Conservation (phyloP, 1,139 yeast species). For the Suhomyces wounanorum region DNA sequence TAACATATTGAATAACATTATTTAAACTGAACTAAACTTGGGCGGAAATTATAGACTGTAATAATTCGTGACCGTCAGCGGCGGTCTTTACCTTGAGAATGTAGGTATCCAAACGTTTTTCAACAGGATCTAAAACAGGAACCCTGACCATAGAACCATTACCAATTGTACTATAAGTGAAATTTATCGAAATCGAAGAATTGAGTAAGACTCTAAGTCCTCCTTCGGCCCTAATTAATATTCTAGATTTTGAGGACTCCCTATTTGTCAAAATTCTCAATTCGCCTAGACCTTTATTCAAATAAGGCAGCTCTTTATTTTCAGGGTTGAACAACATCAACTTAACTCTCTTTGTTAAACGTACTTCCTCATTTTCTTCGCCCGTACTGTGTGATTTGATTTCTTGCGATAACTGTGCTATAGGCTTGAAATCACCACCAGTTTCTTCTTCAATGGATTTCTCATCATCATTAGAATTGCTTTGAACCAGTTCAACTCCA, state of each 20-base stretch:
- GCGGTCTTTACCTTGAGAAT: conserved; percentile 68
- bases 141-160: conserved; percentile 61
- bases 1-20: background rate
- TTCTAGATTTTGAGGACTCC: conserved; percentile 61
- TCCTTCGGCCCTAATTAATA: conserved; percentile 86
- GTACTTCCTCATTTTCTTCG: conserved; percentile 75
- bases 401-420: conserved; percentile 48
- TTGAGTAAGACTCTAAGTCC: conserved; percentile 81
- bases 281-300: conserved; percentile 77
- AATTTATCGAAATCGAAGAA: conserved; percentile 50
- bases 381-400: conserved; percentile 62
- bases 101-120: conserved; percentile 52
- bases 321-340: conserved; percentile 60
- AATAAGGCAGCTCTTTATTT: conserved; percentile 52
- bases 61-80: conserved; percentile 67
- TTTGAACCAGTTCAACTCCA: background rate
- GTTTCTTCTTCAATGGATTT: conserved; percentile 46
- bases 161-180: conserved; percentile 59
- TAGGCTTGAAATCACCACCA: conserved; percentile 48
- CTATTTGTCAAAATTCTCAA: conserved; percentile 67
- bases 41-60: conserved; percentile 51
- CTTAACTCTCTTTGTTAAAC: conserved; percentile 71
- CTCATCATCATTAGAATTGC: conserved; percentile 16
- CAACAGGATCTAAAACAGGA: conserved; percentile 52
- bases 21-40: conserved; percentile 3